phyloP scores from a whole-genome alignment of 106 monocot species.

The Gastrodia elata region DNA sequence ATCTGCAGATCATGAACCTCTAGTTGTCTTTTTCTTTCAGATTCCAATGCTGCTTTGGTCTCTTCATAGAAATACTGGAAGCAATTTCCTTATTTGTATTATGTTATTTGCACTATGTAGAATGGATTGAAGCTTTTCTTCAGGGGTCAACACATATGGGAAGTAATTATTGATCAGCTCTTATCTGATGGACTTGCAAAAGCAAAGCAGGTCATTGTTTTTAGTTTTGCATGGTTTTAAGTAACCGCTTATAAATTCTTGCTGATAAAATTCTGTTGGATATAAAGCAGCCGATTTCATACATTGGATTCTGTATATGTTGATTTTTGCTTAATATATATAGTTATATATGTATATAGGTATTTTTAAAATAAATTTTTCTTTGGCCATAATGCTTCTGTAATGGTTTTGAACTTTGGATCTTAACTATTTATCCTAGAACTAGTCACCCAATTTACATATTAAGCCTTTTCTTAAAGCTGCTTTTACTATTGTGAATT shows the following conservation, averaged over 20 bases:
- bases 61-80: not conserved
- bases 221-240: not conserved
- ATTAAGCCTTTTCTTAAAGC: not conserved
- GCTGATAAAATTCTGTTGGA: not conserved
- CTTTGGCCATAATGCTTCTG: not conserved
- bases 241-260: not conserved
- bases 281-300: not conserved
- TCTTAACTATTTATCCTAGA: not conserved
- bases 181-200: conserved; percentile 47
- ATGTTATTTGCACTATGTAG: conserved; percentile 22
- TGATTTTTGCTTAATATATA: not conserved
- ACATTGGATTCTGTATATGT: not conserved
- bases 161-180: conserved; percentile 73
- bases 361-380: not conserved
- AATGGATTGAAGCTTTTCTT: conserved; percentile 56
- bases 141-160: conserved; percentile 80
- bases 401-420: not conserved
- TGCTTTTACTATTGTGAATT: not conserved
- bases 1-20: not conserved
- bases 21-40: not conserved
- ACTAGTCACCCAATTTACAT: not conserved
- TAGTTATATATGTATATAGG: too few relatives aligned
- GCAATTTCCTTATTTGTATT: not conserved
- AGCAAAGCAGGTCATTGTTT: conserved; percentile 68
- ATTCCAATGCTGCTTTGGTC: not conserved